These are phyloP conservation scores for Perkinsus chesapeaki DNA, from an alignment of 169 alveolate genomes.

Conservation along the genomic window DNA sequence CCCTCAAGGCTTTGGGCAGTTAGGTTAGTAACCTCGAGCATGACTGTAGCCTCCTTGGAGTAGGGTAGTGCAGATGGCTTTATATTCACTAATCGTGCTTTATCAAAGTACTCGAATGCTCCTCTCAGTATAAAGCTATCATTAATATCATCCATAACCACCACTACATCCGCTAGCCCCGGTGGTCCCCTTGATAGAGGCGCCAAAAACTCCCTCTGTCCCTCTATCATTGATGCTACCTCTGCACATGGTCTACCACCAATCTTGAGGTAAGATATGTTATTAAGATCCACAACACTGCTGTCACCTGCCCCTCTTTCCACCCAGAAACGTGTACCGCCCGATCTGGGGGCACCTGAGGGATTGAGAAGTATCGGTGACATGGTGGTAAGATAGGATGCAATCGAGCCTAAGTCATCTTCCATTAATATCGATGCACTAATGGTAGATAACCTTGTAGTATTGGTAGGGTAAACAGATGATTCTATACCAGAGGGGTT, in stretches of 20 bases:
- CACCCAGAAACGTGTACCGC: not conserved
- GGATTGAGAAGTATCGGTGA: not conserved
- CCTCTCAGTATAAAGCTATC: not conserved
- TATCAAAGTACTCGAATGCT: not conserved
- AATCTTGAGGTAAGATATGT: not conserved
- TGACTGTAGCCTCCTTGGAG: not conserved
- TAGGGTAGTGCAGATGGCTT: not conserved
- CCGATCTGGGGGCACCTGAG: not conserved
- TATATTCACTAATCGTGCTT: not conserved
- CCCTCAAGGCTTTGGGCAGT: not conserved
- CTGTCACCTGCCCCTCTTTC: not conserved
- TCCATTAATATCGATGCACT: not conserved
- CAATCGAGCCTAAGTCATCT: not conserved
- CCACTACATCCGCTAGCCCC: not conserved
- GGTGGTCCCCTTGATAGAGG: not conserved
- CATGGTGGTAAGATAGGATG: not conserved
- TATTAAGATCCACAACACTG: not conserved
- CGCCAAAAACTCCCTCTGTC: not conserved
- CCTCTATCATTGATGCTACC: not conserved
- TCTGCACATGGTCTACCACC: not conserved
- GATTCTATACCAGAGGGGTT: too few species aligned
- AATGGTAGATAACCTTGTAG: not conserved
- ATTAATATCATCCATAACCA: not conserved
- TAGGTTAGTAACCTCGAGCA: not conserved
- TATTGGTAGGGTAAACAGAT: not conserved